Percentiles rank a stretch among this genome's conserved stretches.
phyloP scores from a whole-genome alignment of 306 rosid genomes.

The Betula pendula region DNA sequence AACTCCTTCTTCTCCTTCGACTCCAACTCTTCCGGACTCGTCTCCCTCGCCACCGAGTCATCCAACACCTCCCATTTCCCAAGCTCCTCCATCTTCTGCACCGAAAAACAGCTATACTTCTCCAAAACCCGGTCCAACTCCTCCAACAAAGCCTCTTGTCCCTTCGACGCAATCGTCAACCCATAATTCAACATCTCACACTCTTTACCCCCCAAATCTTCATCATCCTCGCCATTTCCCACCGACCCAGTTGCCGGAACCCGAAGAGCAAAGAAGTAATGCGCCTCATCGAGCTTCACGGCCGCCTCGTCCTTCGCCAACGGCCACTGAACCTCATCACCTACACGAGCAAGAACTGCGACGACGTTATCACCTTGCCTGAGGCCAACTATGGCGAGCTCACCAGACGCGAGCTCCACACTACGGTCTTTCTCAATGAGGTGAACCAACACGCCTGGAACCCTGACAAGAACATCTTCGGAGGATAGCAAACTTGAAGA shows the following conservation, averaged over 20 bases:
- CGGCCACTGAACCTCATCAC: constrained; percentile 76
- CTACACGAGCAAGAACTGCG: constrained; percentile 70
- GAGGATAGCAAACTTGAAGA: constrained; percentile 22
- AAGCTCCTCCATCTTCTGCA: constrained; percentile 45
- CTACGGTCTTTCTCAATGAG: constrained; percentile 68
- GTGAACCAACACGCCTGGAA: constrained; percentile 70
- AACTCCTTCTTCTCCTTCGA: constrained; percentile 40
- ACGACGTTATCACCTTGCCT: constrained; percentile 52
- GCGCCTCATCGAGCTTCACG: constrained; percentile 71
- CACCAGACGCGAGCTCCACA: constrained; percentile 76
- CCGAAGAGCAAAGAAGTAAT: constrained; percentile 69
- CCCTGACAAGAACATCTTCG: constrained; percentile 50
- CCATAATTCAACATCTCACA: constrained; percentile 67
- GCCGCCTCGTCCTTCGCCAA: constrained; percentile 74
- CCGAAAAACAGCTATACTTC: constrained; percentile 60
- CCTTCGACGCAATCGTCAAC: constrained; percentile 59
- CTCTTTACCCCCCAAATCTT: not conserved
- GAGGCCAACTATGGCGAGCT: constrained; percentile 51
- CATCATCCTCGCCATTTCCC: constrained; percentile 2
- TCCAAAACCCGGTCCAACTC: constrained; percentile 62
- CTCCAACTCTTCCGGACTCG: constrained; percentile 49
- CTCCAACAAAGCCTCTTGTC: constrained; percentile 47
- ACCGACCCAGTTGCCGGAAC: constrained; percentile 39
- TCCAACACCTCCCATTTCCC: constrained; percentile 59
- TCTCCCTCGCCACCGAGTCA: constrained; percentile 42